Conservation (phyloP, 2,329 filamentous ascomycete species). For the Colletotrichum sp. region DNA sequence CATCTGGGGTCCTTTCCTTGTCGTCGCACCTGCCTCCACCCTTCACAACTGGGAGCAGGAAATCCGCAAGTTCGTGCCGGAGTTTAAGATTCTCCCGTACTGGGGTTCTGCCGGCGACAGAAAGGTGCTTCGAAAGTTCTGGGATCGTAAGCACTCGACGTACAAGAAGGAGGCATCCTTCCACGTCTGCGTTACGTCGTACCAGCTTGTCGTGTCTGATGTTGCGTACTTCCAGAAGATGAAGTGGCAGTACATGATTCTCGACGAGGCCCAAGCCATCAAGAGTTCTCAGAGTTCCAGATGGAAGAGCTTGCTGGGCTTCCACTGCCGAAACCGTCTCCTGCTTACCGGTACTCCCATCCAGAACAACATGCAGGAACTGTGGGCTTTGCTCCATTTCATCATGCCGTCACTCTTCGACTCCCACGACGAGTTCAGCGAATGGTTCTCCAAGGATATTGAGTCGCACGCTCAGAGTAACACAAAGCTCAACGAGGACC, state of each 20-base stretch:
- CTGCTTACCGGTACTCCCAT: slow-evolving; percentile 96
- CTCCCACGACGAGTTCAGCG: slow-evolving; percentile 89
- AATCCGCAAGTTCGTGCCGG: slow-evolving; percentile 91
- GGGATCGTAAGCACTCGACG: slow-evolving; percentile 96
- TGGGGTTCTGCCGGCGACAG: slow-evolving; percentile 95
- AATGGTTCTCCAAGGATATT: slow-evolving; percentile 95
- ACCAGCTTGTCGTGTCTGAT: slow-evolving; percentile 95
- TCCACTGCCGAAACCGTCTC: slow-evolving; percentile 93
- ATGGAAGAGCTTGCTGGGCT: slow-evolving; percentile 94
- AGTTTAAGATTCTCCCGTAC: slow-evolving; percentile 94
- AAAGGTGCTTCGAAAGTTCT: slow-evolving; percentile 97
- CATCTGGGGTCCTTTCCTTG: slow-evolving; percentile 97
- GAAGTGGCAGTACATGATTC: slow-evolving; percentile 99
- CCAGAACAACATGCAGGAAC: slow-evolving; percentile 99
- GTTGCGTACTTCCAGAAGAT: slow-evolving; percentile 99
- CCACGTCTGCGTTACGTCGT: slow-evolving; percentile 95
- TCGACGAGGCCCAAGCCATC: slow-evolving; percentile 98
- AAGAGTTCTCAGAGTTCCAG: slow-evolving; percentile 96
- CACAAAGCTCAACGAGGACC: slow-evolving; percentile 98
- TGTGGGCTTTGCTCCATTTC: slow-evolving; percentile 97
- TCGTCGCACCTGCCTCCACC: slow-evolving; percentile 94
- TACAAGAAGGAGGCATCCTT: slow-evolving; percentile 94
- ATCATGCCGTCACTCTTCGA: slow-evolving; percentile 99
- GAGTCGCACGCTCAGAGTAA: slow-evolving; percentile 99
- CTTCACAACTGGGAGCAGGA: slow-evolving; percentile 99